Evolutionary conservation across 1,284 basidiomycete genomes (phyloP).

Genomic region (Ceratobasidium sp.): DNA sequence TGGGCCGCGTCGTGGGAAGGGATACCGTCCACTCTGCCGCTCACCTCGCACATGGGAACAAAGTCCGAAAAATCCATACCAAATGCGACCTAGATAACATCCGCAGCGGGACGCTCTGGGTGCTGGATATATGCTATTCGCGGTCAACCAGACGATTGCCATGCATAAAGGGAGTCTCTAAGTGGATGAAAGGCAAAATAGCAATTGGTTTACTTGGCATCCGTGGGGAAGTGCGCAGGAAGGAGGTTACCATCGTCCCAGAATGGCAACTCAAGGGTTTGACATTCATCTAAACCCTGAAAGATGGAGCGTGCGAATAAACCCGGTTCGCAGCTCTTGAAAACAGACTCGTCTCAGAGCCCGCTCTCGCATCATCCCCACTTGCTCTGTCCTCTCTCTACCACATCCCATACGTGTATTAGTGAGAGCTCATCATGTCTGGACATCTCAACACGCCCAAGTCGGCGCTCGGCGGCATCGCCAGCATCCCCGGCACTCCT

Average conservation of each 20-base stretch:
- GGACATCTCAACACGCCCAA: conserved; percentile 49
- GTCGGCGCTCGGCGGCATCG: conserved; percentile 39
- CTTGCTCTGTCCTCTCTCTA: conserved; percentile 45
- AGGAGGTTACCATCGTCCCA: not conserved
- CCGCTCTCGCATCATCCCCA: conserved; percentile 1
- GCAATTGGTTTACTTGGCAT: conserved; percentile 37
- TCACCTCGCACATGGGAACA: conserved; percentile 30
- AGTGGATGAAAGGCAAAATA: not conserved
- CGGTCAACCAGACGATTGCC: not conserved
- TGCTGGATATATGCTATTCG: conserved; percentile 12
- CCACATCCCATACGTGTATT: conserved; percentile 62
- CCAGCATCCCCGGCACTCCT: conserved; percentile 77
- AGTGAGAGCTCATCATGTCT: conserved; percentile 62
- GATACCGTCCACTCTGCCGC: conserved; percentile 21
- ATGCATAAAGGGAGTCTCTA: not conserved
- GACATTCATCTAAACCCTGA: conserved; percentile 1
- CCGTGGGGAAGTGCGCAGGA: conserved; percentile 13
- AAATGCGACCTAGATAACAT: not conserved
- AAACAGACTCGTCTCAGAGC: conserved; percentile 17
- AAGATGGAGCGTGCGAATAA: conserved; percentile 2
- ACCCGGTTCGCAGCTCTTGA: conserved; percentile 19
- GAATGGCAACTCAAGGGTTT: not conserved
- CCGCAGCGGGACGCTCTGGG: not conserved
- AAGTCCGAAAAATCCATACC: not conserved
- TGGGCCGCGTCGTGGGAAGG: conserved; percentile 29